Evolutionary conservation across 768 basidiomycete species (phyloP).

Genomic region (Thelephora aurantiotincta): DNA sequence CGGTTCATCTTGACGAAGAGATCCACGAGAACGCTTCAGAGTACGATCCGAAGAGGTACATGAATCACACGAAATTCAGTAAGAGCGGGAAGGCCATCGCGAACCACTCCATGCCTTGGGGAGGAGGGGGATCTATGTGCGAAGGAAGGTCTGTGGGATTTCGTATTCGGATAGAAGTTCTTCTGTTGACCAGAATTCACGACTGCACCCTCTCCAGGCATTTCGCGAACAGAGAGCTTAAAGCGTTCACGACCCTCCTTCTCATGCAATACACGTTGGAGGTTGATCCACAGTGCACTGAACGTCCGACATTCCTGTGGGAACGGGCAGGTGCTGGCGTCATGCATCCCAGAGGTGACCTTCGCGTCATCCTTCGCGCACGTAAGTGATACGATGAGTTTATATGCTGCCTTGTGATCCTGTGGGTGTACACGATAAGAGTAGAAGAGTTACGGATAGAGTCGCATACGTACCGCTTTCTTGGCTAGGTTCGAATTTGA

Average conservation of each 20-base stretch:
- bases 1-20: no score
- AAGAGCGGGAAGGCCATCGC: neutral
- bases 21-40: no score
- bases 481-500: no score
- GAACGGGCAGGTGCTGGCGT: neutral
- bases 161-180: slow-evolving; percentile 7
- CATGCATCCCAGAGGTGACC: no score
- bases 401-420: no score
- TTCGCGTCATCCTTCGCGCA: no score
- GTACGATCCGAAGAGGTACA: neutral
- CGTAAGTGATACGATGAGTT: no score
- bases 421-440: no score
- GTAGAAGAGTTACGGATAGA: no score
- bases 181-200: slow-evolving; percentile 12
- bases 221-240: neutral
- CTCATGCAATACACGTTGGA: neutral
- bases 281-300: neutral
- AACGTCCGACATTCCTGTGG: neutral
- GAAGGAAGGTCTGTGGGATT: no score
- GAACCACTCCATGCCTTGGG: neutral
- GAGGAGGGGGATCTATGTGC: slow-evolving; percentile 14
- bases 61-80: neutral
- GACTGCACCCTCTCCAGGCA: neutral
- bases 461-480: no score
- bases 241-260: no score